Conservation (phyloP, 2,329 filamentous ascomycete genomes). For the Reticulascus tulasneorum region DNA sequence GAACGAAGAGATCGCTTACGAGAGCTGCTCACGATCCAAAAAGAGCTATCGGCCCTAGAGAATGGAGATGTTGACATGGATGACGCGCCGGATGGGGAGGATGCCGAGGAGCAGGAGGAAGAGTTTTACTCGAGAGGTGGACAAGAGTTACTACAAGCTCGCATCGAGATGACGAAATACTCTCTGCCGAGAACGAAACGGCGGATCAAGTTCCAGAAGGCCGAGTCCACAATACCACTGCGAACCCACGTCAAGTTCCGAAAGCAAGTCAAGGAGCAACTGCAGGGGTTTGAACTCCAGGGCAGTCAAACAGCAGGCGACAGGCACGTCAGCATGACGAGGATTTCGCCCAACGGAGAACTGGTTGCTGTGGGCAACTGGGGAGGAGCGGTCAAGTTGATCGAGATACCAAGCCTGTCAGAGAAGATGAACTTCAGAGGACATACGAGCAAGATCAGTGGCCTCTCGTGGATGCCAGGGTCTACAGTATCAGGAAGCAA, state of each 20-base stretch:
- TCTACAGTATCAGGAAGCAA: constrained; percentile 68
- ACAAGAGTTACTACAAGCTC: constrained; percentile 67
- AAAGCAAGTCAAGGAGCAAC: constrained; percentile 78
- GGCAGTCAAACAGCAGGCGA: constrained; percentile 92
- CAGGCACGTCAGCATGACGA: constrained; percentile 83
- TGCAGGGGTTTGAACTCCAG: constrained; percentile 83
- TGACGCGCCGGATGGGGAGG: constrained; percentile 45
- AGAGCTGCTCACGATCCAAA: constrained; percentile 70
- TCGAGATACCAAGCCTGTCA: constrained; percentile 78
- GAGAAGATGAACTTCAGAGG: constrained; percentile 73
- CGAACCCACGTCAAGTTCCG: constrained; percentile 90
- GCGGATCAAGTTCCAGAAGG: constrained; percentile 71
- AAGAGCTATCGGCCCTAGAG: constrained; percentile 56
- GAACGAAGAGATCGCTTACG: constrained; percentile 85
- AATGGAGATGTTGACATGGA: constrained; percentile 59
- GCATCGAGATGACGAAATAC: constrained; percentile 75
- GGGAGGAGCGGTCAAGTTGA: constrained; percentile 82
- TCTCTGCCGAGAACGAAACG: constrained; percentile 79
- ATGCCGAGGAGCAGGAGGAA: constrained; percentile 69
- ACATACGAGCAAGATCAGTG: constrained; percentile 85
- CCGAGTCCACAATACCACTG: constrained; percentile 77
- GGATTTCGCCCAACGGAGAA: constrained; percentile 82
- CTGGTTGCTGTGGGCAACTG: constrained; percentile 88
- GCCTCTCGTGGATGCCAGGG: constrained; percentile 84
- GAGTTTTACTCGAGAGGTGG: constrained; percentile 92